A percentile compares a stretch with the other conserved stretches of the same genome.
phyloP scores from a whole-genome alignment of 2,329 filamentous ascomycete genomes.

The Neofusicoccum sp. region DNA sequence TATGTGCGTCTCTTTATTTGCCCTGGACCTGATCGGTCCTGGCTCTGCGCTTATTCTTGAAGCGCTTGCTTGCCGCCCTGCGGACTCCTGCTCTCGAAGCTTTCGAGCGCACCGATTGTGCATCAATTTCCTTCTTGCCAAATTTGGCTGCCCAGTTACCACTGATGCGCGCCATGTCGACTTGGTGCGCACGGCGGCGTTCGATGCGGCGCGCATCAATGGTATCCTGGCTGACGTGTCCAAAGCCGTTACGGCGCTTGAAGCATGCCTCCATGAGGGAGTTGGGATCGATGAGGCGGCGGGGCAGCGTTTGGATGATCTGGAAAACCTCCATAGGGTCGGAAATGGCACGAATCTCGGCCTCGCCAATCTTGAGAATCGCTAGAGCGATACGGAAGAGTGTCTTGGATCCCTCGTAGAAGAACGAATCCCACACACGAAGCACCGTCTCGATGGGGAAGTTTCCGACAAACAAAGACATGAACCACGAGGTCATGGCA shows the following conservation, averaged over 20 bases:
- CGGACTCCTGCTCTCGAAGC: not conserved
- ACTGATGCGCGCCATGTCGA: slow-evolving; percentile 19
- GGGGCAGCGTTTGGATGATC: slow-evolving; percentile 82
- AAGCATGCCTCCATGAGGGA: slow-evolving; percentile 79
- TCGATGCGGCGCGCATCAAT: slow-evolving; percentile 75
- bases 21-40: slow-evolving; percentile 10
- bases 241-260: slow-evolving; percentile 74
- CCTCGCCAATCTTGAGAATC: slow-evolving; percentile 85
- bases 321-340: slow-evolving; percentile 97
- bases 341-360: slow-evolving; percentile 71
- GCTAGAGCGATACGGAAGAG: slow-evolving; percentile 88
- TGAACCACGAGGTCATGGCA: slow-evolving; percentile 95
- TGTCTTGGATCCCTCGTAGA: slow-evolving; percentile 92
- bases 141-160: slow-evolving; percentile 14
- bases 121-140: not conserved
- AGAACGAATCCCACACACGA: slow-evolving; percentile 92
- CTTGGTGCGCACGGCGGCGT: slow-evolving; percentile 37
- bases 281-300: slow-evolving; percentile 79
- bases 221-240: slow-evolving; percentile 74
- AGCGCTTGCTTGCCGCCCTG: slow-evolving; percentile 8
- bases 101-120: not conserved
- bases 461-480: slow-evolving; percentile 93
- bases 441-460: slow-evolving; percentile 88
- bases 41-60: slow-evolving; percentile 15
- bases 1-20: slow-evolving; percentile 1